phyloP scores from a whole-genome alignment of 768 basidiomycete genomes.

The Rhizopogon sp. region DNA sequence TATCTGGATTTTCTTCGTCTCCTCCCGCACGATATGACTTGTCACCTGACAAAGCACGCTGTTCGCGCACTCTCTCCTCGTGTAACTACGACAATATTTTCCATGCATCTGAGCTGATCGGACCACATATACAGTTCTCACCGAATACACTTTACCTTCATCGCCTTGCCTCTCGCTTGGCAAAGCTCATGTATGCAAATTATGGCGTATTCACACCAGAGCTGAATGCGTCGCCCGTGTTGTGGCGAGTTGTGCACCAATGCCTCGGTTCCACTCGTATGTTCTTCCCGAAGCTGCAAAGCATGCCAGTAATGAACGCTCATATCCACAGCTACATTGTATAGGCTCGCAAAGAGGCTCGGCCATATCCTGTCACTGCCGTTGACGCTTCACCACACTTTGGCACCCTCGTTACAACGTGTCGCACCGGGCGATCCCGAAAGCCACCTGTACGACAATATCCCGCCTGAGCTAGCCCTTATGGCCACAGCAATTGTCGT shows the following conservation, averaged over 20 bases:
- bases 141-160: slow-evolving; percentile 59
- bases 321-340: slow-evolving; percentile 45
- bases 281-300: slow-evolving; percentile 26
- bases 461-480: slow-evolving; percentile 64
- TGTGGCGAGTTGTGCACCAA: slow-evolving; percentile 68
- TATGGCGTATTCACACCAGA: slow-evolving; percentile 69
- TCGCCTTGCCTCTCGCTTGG: slow-evolving; percentile 54
- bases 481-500: slow-evolving; percentile 58
- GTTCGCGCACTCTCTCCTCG: slow-evolving; percentile 63
- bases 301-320: neutral
- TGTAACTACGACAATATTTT: slow-evolving; percentile 33
- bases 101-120: slow-evolving; percentile 10
- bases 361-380: slow-evolving; percentile 51
- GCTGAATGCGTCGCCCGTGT: slow-evolving; percentile 65
- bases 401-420: slow-evolving; percentile 38
- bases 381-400: slow-evolving; percentile 52
- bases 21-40: slow-evolving; percentile 55
- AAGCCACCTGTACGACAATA: slow-evolving; percentile 54
- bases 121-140: slow-evolving; percentile 44
- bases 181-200: slow-evolving; percentile 43
- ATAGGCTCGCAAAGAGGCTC: slow-evolving; percentile 57
- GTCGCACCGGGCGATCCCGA: slow-evolving; percentile 34
- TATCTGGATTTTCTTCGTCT: slow-evolving; percentile 69
- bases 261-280: slow-evolving; percentile 70
- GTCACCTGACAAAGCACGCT: slow-evolving; percentile 71